Base-by-base conservation (phyloP, 2,329 filamentous ascomycete genomes). In the Didymella pomorum region DNA sequence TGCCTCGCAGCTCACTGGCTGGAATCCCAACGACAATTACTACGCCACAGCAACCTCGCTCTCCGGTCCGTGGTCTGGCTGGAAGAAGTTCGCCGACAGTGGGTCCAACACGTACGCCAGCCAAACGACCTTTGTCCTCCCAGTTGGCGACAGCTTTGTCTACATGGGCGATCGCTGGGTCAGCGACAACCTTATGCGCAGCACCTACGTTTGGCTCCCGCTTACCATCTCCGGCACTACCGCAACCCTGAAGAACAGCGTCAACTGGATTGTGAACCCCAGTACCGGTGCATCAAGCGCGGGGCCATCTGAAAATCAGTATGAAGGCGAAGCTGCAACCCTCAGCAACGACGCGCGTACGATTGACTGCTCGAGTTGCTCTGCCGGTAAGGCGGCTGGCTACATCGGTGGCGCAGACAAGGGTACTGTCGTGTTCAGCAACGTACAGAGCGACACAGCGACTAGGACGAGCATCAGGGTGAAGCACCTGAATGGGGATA, bases 161-260 rank as follows among this genome's bases (percentile, higher is more conserved):
- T 90, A 89, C 74, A 83, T 89, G 75, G 88, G 88, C 20, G 88
- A 91, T 73, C 83, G 88, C 21, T 90, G 88, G 88, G 74, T 84
- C 0, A 82, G 80, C 5, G 71, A 72, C n/a, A 86, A 89, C 61
- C 79, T 91, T 0, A 83, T 82, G 72, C 77, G 82, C 0, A 85
- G 82, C 50, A 88, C 86, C 0, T 89, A 89, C 65, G 76, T 89
- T 39, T 90, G 87, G 87, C 79, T 89, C 0, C 87, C 87, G 0
- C 73, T 89, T 0, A 77, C 69, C 4, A 79, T 88, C 58, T 78
- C 77, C 1, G 85, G 84, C 0, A 84, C 79, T 0, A 81, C 76
- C 0, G 83, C 86, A 2, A 79, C 65, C 10, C 79, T 79, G 74
- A 74, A 79, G 52, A 83, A 87, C 71, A 71, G 79, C 25, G 83